phyloP scores from a whole-genome alignment of 192 early-diverging fungal genomes.

The Ambispora gerdemannii region DNA sequence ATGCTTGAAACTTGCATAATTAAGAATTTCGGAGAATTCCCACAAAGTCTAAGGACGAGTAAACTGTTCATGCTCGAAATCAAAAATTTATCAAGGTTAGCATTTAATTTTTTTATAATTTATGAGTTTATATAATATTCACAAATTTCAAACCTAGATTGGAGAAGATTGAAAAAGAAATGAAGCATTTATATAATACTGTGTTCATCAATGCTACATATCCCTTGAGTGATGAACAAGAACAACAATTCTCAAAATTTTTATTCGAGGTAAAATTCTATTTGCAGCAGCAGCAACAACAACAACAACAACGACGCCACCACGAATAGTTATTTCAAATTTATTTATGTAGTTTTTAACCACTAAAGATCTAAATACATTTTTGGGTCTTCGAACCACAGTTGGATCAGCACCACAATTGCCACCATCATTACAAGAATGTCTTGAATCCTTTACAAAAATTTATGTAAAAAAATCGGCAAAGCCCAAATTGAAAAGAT shows the following conservation, averaged over 20 bases:
- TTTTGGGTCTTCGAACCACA: slow-evolving; percentile 26
- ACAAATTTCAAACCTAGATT: slow-evolving; percentile 26
- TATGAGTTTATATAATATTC: no score
- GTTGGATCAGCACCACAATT: slow-evolving; percentile 12
- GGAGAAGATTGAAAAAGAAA: slow-evolving; percentile 26
- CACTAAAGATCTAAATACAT: slow-evolving; percentile 24
- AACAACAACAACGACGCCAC: background rate
- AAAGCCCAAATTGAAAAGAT: background rate
- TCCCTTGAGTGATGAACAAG: background rate
- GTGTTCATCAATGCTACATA: background rate
- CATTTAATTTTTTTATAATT: background rate
- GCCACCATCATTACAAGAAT: slow-evolving; percentile 29
- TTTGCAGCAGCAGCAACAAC: background rate
- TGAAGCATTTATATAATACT: slow-evolving; percentile 15
- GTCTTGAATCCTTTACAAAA: slow-evolving; percentile 24
- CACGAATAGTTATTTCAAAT: background rate
- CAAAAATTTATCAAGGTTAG: slow-evolving; percentile 25
- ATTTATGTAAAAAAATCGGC: slow-evolving; percentile 18
- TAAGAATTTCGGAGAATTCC: slow-evolving; percentile 17
- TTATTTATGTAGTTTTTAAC: slow-evolving; percentile 14
- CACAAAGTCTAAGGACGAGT: slow-evolving; percentile 5
- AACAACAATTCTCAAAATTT: slow-evolving; percentile 15
- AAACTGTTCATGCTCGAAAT: slow-evolving; percentile 22
- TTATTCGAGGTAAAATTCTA: slow-evolving; percentile 6
- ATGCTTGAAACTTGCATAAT: slow-evolving; percentile 14